Evolutionary conservation across 176 grass and related monocot genomes (phyloP), one percentile per base, ranked within the genome.

Genomic region (Lolium multiflorum): DNA sequence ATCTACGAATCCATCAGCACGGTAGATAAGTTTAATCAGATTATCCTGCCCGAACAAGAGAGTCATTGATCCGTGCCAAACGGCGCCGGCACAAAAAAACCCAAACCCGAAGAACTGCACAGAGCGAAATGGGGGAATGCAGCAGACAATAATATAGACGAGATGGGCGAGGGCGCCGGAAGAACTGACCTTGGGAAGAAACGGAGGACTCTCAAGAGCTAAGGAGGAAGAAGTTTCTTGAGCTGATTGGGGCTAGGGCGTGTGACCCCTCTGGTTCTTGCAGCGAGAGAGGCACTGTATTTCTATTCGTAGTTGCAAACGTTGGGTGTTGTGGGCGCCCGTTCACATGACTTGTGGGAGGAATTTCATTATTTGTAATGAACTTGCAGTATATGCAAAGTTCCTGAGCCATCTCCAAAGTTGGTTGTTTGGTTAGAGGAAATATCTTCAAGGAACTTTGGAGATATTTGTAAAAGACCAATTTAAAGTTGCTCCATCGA

Each of bases 201-300:
- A 10, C 11, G 1, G 28, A 17, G 13, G 65, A 72, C 57, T 10
- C 61, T 44, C 35, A 44, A 54, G 26, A 62, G 46, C 60, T 51
- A 44, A 44, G 39, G 52, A 59, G 8, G 52, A 25, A 55, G 20
- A 71, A 16, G 38, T 54, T 47, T 43, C n/a, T 21, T 20, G 7
- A 61, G 25, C 61, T 64, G 38, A 3, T 15, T 48, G 11, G 20
- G 38, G 38, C 28, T 39, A 17, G 3, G 24, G 38, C 10, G 9
- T 76, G 62, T 65, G 24, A 28, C 61, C 61, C 61, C 18, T 64
- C 24, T 24, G 11, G 61, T 64, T 64, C 61, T 64, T 65, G 62
- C 62, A 65, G 62, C 62, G 25, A 14, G 62, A 28, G 62, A 15
- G 25, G 12, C 62, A 12, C 25, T 28, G 22, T 64, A 24, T 12